A percentile compares a stretch with the other conserved stretches of the same genome.
Evolutionary conservation across 2,329 filamentous ascomycete species (phyloP).

Genomic region (Arachnopeziza araneosa): DNA sequence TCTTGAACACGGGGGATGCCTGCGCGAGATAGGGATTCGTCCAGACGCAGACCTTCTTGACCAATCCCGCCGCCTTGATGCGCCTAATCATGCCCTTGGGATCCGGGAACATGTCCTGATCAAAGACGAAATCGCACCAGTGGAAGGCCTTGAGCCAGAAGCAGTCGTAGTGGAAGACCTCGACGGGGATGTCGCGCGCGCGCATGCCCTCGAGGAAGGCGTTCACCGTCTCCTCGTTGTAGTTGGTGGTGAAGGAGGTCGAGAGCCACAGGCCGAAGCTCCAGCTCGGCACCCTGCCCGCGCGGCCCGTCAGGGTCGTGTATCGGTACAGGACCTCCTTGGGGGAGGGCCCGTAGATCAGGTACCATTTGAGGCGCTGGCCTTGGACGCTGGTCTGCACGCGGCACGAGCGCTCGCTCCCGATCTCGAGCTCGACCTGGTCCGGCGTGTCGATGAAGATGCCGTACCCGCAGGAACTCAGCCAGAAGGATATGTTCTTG

Average conservation of each 20-base stretch:
- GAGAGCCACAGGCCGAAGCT: conserved; percentile 73
- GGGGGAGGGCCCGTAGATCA: conserved; percentile 65
- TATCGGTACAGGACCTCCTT: conserved; percentile 68
- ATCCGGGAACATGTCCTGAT: conserved; percentile 52
- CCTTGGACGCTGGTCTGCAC: conserved; percentile 65
- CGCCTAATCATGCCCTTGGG: conserved; percentile 48
- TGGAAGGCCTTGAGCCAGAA: conserved; percentile 61
- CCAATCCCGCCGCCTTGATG: conserved; percentile 42
- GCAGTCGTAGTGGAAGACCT: conserved; percentile 59
- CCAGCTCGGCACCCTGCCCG: conserved; percentile 63
- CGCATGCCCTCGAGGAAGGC: conserved; percentile 54
- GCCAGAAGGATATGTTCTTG: conserved; percentile 66
- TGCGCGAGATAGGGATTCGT: conserved; percentile 59
- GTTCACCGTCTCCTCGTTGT: conserved; percentile 53
- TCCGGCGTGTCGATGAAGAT: conserved; percentile 69
- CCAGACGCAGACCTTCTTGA: conserved; percentile 49
- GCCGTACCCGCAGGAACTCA: conserved; percentile 69
- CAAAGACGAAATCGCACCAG: conserved; percentile 60
- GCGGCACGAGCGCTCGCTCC: conserved; percentile 65
- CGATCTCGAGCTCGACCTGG: conserved; percentile 65
- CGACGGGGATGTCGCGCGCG: conserved; percentile 49
- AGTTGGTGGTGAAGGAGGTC: conserved; percentile 60
- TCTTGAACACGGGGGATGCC: conserved; percentile 51
- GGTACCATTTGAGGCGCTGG: conserved; percentile 67
- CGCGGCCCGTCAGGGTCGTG: conserved; percentile 59